Percentiles rank a stretch among this genome's conserved stretches.
These are phyloP conservation scores for Leptographium lundbergii DNA, from an alignment of 2,329 filamentous ascomycete species.

Conservation along the genomic window DNA sequence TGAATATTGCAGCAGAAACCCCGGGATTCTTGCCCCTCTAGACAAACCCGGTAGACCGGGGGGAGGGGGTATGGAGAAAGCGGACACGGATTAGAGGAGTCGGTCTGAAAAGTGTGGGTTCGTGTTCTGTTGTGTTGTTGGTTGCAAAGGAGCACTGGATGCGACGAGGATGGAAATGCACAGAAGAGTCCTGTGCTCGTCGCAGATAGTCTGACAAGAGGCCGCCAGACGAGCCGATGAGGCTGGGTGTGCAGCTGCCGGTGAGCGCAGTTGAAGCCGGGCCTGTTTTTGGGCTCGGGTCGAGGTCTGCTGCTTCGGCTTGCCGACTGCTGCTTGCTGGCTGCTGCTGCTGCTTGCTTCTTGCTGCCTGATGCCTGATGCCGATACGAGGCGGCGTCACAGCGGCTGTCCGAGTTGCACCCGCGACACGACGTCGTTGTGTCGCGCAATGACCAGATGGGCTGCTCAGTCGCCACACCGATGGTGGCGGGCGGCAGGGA, in stretches of 20 bases:
- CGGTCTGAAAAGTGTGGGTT: neutral
- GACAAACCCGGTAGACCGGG: neutral
- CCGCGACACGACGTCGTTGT: neutral
- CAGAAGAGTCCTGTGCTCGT: neutral
- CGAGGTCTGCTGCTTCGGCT: neutral
- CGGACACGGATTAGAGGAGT: neutral
- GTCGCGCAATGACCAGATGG: neutral
- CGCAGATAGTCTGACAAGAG: neutral
- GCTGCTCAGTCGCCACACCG: neutral
- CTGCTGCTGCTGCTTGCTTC: neutral
- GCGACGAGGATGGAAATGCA: neutral
- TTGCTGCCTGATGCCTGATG: neutral
- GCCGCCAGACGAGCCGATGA: neutral
- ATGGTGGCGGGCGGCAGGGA: neutral
- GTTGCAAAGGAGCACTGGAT: neutral
- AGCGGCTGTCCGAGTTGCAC: neutral
- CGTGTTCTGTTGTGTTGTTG: neutral
- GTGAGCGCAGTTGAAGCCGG: neutral
- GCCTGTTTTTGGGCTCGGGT: too few species aligned
- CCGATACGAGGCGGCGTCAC: neutral
- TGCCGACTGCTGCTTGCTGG: neutral
- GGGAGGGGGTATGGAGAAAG: neutral
- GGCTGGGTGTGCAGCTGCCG: neutral
- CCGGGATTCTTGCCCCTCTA: neutral
- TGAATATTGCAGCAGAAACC: neutral